A percentile compares a stretch with the other conserved stretches of the same genome.
Conservation (phyloP, 129 eudicot genomes). For the Helichrysum umbraculigerum region DNA sequence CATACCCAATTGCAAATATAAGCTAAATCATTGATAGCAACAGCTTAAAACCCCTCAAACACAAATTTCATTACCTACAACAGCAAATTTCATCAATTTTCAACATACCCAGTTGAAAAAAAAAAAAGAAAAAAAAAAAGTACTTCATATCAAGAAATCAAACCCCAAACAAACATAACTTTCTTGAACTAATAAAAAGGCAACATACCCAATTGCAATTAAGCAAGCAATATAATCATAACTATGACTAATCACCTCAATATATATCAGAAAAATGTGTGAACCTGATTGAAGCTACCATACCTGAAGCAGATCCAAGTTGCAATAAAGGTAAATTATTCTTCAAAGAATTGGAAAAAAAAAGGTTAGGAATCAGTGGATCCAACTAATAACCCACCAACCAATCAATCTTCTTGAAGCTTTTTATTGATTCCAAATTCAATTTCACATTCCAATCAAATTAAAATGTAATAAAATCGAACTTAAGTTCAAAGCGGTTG, state of each 20-base stretch:
- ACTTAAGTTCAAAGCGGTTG: constrained; percentile 17
- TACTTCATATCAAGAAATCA: neutral
- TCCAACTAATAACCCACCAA: constrained; percentile 29
- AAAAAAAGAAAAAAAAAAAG: neutral
- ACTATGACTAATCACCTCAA: neutral
- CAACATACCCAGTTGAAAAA: neutral
- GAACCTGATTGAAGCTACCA: constrained; percentile 29
- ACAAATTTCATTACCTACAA: neutral
- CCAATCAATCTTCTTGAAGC: constrained; percentile 18
- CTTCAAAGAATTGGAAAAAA: neutral
- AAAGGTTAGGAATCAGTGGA: constrained; percentile 23
- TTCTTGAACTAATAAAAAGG: neutral
- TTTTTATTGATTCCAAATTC: constrained; percentile 21
- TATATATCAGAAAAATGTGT: constrained; percentile 13
- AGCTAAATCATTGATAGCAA: neutral
- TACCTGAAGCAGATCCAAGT: constrained; percentile 35
- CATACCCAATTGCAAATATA: neutral
- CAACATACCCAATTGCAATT: constrained; percentile 13
- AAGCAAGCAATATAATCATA: neutral
- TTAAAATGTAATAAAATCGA: constrained; percentile 6
- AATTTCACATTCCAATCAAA: constrained; percentile 9
- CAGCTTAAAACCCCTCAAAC: neutral
- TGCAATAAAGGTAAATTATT: constrained; percentile 24
- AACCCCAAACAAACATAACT: neutral
- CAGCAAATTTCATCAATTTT: neutral